Base-by-base conservation (phyloP, 768 basidiomycete species). In the Hygrophorus pudorinus region DNA sequence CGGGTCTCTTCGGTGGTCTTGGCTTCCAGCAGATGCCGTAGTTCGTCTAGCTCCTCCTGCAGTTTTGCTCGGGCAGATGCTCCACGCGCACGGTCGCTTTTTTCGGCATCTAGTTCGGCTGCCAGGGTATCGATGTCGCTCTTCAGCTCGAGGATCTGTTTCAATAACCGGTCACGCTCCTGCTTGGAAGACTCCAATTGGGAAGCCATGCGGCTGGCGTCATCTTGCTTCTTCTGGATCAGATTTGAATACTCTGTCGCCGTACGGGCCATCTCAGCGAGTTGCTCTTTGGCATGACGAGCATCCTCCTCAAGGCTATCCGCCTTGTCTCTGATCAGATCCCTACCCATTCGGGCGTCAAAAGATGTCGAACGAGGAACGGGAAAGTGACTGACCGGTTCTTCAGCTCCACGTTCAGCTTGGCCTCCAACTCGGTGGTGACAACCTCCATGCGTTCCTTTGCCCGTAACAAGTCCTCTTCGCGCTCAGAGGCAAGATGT, bases 1-100 rank as follows among this genome's bases (percentile, higher is more conserved):
- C 82, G 81, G 7, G 77, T 83, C 54, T 91, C 92, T 59, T 97
- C 92, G 18, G 79, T 81, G 0, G 81, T 75, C 60, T 91, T 96
- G 1, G 86, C 85, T 37, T 82, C 80, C 66, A 96, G 76, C 11
- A 86, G 65, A n/a, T 75, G 66, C 5, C 92, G 81, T 6, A 98
- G 70, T 48, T 88, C 84, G 53, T 94, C 92, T 9, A 96, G 67
- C 60, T 96, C 93, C 32, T 71, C 74, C 54, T 88, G 80, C 2
- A 94, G 66, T 54, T 81, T 85, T 20, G 65, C 65, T 20, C 76
- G 78, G 2, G 71, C 63, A 8, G 64, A 57, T 1, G 65, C 61
- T 29, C 61, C 81, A 59, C 58, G 62, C 35, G 53, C 56, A 32
- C 69, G 66, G 38, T 78, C 79, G 27, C 71, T 67, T 45, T 70